These are phyloP conservation scores for Beta macrorhiza DNA, from an alignment of 179 eudicot species.

Conservation along the genomic window DNA sequence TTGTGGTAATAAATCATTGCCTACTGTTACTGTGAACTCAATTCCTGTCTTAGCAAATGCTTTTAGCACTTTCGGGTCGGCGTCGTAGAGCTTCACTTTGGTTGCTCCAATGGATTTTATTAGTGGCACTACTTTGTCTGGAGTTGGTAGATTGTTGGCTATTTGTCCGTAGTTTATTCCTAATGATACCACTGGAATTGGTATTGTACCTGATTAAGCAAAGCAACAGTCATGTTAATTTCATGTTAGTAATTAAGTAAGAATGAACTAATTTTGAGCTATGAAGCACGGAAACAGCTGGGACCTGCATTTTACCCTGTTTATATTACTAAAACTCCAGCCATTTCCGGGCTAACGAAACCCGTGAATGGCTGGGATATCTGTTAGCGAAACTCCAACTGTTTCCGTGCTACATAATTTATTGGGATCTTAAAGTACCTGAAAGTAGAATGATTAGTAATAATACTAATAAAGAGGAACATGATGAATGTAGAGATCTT, in stretches of 20 bases:
- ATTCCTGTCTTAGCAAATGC: constrained; percentile 77
- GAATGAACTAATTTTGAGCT: too few species aligned
- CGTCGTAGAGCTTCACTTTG: constrained; percentile 77
- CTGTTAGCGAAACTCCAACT: too few species aligned
- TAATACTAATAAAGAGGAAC: background rate
- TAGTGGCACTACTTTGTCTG: constrained; percentile 57
- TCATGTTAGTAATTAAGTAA: background rate
- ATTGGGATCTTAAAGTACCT: constrained; percentile 3
- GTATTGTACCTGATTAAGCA: constrained; percentile 12
- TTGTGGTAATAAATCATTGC: constrained; percentile 51
- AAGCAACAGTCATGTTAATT: background rate
- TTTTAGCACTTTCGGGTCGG: constrained; percentile 66
- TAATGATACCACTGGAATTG: constrained; percentile 31
- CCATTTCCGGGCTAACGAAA: too few species aligned
- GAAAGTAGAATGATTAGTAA: constrained; percentile 20
- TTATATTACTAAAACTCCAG: too few species aligned
- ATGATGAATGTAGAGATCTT: constrained; percentile 9
- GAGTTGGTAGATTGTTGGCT: constrained; percentile 74
- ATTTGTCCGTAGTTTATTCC: constrained; percentile 95
- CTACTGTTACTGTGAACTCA: constrained; percentile 58
- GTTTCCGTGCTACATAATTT: too few species aligned
- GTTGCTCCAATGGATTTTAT: constrained; percentile 59
- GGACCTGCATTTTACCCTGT: too few species aligned
- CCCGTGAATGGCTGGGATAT: too few species aligned
- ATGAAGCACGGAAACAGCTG: too few species aligned